Percentiles rank a stretch among this genome's conserved stretches.
phyloP scores from a whole-genome alignment of 352 stramenopile genomes.

The Thraustotheca clavata region DNA sequence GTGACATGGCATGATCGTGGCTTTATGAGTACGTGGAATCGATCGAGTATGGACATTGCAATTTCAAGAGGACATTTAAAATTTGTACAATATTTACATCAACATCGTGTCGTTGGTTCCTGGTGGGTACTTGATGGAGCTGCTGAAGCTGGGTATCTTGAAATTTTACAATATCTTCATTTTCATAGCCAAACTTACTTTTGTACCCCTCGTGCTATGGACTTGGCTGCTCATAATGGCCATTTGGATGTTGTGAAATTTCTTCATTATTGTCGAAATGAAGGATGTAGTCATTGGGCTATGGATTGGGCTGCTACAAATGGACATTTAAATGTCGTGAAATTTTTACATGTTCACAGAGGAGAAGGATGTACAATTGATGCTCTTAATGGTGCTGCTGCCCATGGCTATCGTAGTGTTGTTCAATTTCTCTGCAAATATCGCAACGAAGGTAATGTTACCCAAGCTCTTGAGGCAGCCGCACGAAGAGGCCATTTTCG shows the following conservation, averaged over 20 bases:
- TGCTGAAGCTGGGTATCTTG: constrained; percentile 16
- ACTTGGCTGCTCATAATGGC: neutral
- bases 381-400: neutral
- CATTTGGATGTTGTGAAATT: neutral
- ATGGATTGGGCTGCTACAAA: constrained; percentile 21
- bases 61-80: neutral
- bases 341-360: constrained; percentile 16
- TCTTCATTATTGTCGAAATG: neutral
- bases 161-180: constrained; percentile 21
- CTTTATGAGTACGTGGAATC: neutral
- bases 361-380: neutral
- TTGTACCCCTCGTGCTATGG: neutral
- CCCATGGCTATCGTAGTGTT: neutral
- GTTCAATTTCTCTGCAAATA: neutral
- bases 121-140: constrained; percentile 19
- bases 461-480: neutral
- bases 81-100: neutral
- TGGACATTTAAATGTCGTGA: constrained; percentile 11
- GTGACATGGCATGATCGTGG: neutral
- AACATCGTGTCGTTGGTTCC: neutral
- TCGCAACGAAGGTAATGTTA: neutral
- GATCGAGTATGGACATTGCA: neutral
- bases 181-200: neutral
- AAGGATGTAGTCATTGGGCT: neutral
- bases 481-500: neutral